phyloP scores from a whole-genome alignment of 192 early-diverging fungal species.

The Coemansia sp. region DNA sequence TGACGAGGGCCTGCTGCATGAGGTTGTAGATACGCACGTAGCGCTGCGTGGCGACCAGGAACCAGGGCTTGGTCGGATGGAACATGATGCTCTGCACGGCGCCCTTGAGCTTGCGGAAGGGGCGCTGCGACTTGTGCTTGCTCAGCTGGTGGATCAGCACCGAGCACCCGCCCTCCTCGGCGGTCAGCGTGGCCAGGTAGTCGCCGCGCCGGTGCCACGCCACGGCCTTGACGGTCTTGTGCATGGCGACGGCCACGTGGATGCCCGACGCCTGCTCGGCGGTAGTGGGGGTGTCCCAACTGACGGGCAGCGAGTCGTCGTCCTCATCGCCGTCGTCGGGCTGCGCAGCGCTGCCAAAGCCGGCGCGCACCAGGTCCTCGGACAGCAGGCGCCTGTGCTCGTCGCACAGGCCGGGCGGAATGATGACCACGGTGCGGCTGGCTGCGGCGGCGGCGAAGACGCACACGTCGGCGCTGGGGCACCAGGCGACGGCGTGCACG shows the following conservation, averaged over 20 bases:
- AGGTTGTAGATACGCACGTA: conserved; percentile 95
- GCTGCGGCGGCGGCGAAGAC: conserved; percentile 79
- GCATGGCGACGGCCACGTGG: conserved; percentile 58
- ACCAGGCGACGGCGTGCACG: conserved; percentile 86
- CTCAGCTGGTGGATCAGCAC: conserved; percentile 94
- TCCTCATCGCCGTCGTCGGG: conserved; percentile 30
- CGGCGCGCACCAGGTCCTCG: conserved; percentile 44
- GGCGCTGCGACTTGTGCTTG: conserved; percentile 84
- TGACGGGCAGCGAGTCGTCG: conserved; percentile 38
- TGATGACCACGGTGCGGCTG: conserved; percentile 59
- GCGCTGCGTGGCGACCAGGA: conserved; percentile 95
- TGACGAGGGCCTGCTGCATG: conserved; percentile 80
- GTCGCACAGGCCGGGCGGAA: conserved; percentile 57
- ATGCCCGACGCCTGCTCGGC: conserved; percentile 54
- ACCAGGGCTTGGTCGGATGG: conserved; percentile 91
- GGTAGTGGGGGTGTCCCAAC: conserved; percentile 61
- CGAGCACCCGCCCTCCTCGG: conserved; percentile 71
- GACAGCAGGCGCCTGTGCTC: conserved; percentile 38
- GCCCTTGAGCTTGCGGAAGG: conserved; percentile 91
- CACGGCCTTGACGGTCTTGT: conserved; percentile 74
- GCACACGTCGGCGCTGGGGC: conserved; percentile 77
- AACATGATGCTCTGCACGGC: conserved; percentile 86
- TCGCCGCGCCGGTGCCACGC: conserved; percentile 97
- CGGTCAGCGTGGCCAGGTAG: conserved; percentile 87
- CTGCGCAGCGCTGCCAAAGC: conserved; percentile 22